These are phyloP conservation scores for Solanum tacnaense DNA, from an alignment of 257 asterid genomes.

Conservation along the genomic window DNA sequence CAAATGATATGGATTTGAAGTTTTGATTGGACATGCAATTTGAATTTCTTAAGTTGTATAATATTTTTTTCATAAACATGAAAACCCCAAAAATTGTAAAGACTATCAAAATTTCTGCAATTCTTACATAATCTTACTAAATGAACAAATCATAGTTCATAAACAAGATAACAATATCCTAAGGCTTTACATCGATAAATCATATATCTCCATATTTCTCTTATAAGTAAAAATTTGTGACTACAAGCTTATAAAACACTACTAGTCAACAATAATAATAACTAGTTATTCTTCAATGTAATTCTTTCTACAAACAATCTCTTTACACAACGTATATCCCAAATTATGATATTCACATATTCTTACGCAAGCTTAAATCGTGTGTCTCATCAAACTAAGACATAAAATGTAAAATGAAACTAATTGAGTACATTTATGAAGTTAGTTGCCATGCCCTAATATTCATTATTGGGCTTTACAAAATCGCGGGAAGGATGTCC, in stretches of 20 bases:
- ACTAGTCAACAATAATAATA: neutral
- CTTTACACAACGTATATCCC: neutral
- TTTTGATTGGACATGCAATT: too few species aligned
- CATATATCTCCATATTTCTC: neutral
- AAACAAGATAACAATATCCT: neutral
- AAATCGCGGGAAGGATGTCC: neutral
- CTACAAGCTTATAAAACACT: neutral
- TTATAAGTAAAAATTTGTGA: neutral
- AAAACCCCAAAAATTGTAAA: too few species aligned
- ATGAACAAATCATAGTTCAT: too few species aligned
- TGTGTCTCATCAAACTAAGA: neutral
- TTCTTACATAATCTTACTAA: too few species aligned
- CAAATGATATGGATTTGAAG: too few species aligned
- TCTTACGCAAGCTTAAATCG: neutral
- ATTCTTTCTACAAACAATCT: neutral
- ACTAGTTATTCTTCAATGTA: neutral
- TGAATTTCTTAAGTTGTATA: too few species aligned
- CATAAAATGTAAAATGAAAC: neutral
- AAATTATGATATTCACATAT: neutral
- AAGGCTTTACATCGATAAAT: too few species aligned
- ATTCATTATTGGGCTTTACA: neutral
- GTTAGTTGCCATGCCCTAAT: neutral
- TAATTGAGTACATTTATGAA: neutral
- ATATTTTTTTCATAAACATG: too few species aligned
- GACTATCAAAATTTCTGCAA: too few species aligned